Evolutionary conservation across 176 grass and related monocot genomes (phyloP).

Genomic region (Aegilops tauschii): DNA sequence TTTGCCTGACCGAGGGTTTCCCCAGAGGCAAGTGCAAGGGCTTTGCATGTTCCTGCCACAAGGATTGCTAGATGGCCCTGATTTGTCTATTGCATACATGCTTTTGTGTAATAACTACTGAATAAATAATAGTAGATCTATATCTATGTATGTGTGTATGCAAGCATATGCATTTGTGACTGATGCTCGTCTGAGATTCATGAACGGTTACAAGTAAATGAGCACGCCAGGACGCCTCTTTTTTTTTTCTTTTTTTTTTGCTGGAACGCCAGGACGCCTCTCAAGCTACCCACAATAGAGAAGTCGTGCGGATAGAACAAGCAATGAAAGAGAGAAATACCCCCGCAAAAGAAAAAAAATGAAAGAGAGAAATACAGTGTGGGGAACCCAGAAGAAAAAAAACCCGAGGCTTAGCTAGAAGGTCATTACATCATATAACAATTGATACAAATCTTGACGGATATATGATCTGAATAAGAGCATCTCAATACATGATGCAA

Average conservation of each 20-base stretch:
- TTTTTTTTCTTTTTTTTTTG: too few species aligned
- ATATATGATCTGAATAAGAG: too few species aligned
- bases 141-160: background rate
- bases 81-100: background rate
- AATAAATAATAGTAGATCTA: background rate
- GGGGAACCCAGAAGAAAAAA: too few species aligned
- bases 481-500: too few species aligned
- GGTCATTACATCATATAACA: too few species aligned
- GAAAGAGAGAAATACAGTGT: too few species aligned
- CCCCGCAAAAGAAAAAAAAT: too few species aligned
- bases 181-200: background rate
- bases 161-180: background rate
- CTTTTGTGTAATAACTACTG: background rate
- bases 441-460: too few species aligned
- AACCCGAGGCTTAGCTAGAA: too few species aligned
- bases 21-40: conserved; percentile 28
- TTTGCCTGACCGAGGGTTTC: conserved; percentile 57
- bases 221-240: too few species aligned
- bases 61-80: background rate
- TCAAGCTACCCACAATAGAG: background rate
- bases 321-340: too few species aligned
- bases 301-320: background rate
- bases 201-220: background rate
- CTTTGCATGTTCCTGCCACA: background rate
- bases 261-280: background rate